Base-by-base conservation (phyloP, 2,329 filamentous ascomycete species). In the Fusarium burgessii region DNA sequence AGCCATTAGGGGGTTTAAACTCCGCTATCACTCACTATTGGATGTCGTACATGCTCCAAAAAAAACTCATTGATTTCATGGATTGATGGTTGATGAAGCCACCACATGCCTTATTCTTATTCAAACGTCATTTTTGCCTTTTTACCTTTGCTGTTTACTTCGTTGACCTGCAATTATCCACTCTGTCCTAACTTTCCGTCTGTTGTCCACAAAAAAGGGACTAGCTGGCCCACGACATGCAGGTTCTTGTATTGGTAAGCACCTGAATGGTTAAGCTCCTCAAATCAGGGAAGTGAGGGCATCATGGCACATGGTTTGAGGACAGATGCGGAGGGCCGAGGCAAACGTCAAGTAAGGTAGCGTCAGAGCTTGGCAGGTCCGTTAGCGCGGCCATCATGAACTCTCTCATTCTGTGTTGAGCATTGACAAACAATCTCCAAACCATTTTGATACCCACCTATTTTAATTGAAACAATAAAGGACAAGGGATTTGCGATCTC, bases 1-100 rank as follows among this genome's bases (percentile, higher is more conserved):
- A 72, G 50, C 70, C 70, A 71, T 20, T 25, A 59, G 49, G 68
- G 68, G 51, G 42, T 43, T 58, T 41, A 65, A 66, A 56, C 62
- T 70, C 63, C 40, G 56, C 33, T 46, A 47, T 55, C 57, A 49
- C 35, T 40, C 32, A 63, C 41, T 52, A 35, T 41, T 50, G 45
- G 45, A 38, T 32, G 41, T 49, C 59, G 41, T 33, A 36, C 38
- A 40, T 57, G 32, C 33, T 58, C 55, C 3, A n/a, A 29, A 40
- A 29, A 40, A 40, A 23, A 23, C 25, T 15, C 27, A 47, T 51
- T 18, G 32, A 51, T 58, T 47, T 36, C 27, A 33, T 25, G 17
- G 41, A 25, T 14, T 11, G 18, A 43, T 66, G 35, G 12, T 33
- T 7, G 15, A 18, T 18, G 32, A 20, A 46, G 38, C 27, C 46